Conservation (phyloP, 306 rosid species). For the Castanea crenata region DNA sequence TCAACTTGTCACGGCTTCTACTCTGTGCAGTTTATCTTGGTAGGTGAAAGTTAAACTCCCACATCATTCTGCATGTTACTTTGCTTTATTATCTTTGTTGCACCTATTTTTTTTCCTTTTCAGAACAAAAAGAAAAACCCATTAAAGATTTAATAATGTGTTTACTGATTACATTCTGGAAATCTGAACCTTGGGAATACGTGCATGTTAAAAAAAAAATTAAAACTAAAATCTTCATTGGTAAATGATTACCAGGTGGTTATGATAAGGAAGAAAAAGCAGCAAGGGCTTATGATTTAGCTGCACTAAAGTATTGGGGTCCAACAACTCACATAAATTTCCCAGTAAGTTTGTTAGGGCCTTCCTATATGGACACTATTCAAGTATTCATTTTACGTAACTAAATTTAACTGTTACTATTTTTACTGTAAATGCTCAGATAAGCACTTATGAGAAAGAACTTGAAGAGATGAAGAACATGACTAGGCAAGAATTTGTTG, state of each 20-base stretch:
- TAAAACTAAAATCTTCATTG: conserved; percentile 5
- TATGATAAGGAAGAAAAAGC: conserved; percentile 99
- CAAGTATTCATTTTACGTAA: no score
- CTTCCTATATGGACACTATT: conserved; percentile 20
- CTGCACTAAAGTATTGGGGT: conserved; percentile 99
- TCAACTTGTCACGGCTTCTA: conserved; percentile 41
- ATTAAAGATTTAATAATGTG: neutral
- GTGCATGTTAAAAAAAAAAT: conserved; percentile 35
- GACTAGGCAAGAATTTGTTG: conserved; percentile 96
- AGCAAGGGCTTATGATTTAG: conserved; percentile 95
- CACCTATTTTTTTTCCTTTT: conserved; percentile 18
- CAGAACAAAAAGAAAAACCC: conserved; percentile 1
- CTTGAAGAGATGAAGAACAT: conserved; percentile 93
- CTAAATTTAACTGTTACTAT: conserved; percentile 11
- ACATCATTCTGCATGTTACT: conserved; percentile 23
- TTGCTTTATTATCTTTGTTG: conserved; percentile 27
- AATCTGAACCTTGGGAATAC: conserved; percentile 30
- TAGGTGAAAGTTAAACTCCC: conserved; percentile 38
- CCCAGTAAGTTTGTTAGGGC: conserved; percentile 61
- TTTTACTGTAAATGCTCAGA: conserved; percentile 44
- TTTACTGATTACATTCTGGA: neutral
- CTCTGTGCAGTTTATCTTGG: conserved; percentile 87
- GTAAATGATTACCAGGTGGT: conserved; percentile 66
- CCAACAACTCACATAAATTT: conserved; percentile 95
- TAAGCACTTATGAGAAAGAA: conserved; percentile 82